Evolutionary conservation across 441 rosid species (phyloP), one percentile per base, ranked within the genome.

Genomic region (Hura crepitans): DNA sequence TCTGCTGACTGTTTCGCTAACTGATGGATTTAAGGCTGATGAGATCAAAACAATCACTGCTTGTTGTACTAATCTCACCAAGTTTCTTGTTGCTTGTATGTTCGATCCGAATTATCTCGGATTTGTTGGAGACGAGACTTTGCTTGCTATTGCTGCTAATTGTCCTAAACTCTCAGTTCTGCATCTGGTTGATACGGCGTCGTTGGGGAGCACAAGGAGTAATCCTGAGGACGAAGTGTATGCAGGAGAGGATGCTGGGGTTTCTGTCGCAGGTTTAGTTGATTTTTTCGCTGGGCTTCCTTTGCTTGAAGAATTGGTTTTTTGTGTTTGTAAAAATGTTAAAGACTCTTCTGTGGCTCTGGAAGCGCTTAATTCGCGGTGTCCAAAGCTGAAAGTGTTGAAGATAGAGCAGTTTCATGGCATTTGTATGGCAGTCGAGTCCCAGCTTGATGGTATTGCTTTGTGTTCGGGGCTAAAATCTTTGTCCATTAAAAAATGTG

Each of bases 101-200:
- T 94, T 94, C 64, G 96, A 92, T 79, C 93, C 89, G 0, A 84
- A 93, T 66, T 90, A 85, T 82, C 61, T 79, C 3, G 97, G 91
- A 1, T 94, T 81, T 59, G 84, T 88, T 2, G 92, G 85, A 5
- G 96, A 91, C 56, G 90, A 84, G 71, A 86, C 97, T 28, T 77
- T 94, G 73, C 78, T 79, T 25, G 87, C 88, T 23, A 72, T 92
- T 4, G 84, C 91, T 11, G 49, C 64, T 0, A 87, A 85, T 59
- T 94, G 97, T 37, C 87, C 96, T 11, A 81, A 66, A 17, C 20
- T 94, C 25, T 77, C 82, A 37, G 69, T 86, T 63, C 87, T 94
- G 18, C 92, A 91, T 76, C 76, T 94, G 64, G 92, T 76, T 0
- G 98, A 94, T n/a, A 78, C 84, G 0, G 66, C 86, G 1, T 80